Percentiles rank a stretch among this genome's conserved stretches.
These are phyloP conservation scores for Parasitella parasitica DNA, from an alignment of 371 early-diverging fungal species.

Conservation along the genomic window DNA sequence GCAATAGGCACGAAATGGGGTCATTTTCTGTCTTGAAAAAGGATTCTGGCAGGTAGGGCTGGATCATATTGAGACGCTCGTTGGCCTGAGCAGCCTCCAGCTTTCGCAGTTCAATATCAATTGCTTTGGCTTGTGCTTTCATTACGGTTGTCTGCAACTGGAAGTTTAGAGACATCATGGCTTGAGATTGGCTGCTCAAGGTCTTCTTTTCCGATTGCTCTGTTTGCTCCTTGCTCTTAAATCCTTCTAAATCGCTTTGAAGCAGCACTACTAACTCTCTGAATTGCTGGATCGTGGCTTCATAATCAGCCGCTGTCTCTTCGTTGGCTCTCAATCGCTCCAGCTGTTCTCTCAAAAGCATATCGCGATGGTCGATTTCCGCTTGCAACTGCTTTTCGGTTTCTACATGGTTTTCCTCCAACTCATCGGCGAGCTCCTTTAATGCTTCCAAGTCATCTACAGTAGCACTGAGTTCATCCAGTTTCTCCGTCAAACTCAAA, in stretches of 20 bases:
- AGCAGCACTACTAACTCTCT: constrained; percentile 78
- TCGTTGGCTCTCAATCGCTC: constrained; percentile 63
- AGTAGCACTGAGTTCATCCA: constrained; percentile 75
- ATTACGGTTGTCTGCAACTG: constrained; percentile 79
- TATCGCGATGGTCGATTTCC: constrained; percentile 74
- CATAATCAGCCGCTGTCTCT: constrained; percentile 84
- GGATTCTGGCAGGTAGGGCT: constrained; percentile 81
- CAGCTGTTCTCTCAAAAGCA: constrained; percentile 62
- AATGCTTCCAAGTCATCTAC: constrained; percentile 91
- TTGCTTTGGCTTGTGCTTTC: constrained; percentile 86
- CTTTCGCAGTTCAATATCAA: constrained; percentile 88
- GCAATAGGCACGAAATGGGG: constrained; percentile 71
- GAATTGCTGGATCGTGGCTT: constrained; percentile 85
- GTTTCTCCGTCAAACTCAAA: constrained; percentile 65
- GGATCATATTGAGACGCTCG: constrained; percentile 70
- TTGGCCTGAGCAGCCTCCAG: constrained; percentile 84
- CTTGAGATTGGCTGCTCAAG: constrained; percentile 74
- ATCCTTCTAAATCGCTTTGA: constrained; percentile 73
- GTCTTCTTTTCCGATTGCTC: constrained; percentile 54
- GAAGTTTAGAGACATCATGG: constrained; percentile 79
- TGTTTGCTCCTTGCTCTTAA: constrained; percentile 64
- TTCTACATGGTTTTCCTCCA: constrained; percentile 88
- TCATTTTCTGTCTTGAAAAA: constrained; percentile 83
- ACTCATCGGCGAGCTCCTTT: constrained; percentile 87
- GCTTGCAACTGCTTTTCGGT: constrained; percentile 82